Evolutionary conservation across 1,284 basidiomycete genomes (phyloP).

Genomic region (Moniliophthora roreri): DNA sequence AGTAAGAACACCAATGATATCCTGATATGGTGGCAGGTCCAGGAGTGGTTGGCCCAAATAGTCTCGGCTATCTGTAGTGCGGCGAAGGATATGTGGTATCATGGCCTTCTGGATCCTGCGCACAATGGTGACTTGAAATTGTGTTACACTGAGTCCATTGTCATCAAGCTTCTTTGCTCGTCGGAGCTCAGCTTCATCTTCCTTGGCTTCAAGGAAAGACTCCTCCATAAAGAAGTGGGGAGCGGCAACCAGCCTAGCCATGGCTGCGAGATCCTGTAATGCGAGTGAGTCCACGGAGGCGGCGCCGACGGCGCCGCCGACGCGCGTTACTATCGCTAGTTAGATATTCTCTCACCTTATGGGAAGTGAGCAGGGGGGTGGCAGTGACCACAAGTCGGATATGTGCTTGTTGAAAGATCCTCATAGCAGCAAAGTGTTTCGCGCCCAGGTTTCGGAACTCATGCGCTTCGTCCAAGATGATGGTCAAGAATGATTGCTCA

Average conservation of each 20-base stretch:
- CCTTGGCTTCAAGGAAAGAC: constrained; percentile 21
- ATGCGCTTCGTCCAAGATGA: constrained; percentile 30
- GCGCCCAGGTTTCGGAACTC: constrained; percentile 24
- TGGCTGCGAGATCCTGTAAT: constrained; percentile 26
- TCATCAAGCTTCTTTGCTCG: constrained; percentile 22
- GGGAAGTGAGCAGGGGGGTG: constrained; percentile 31
- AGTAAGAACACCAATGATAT: constrained; percentile 17
- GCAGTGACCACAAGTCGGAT: constrained; percentile 28
- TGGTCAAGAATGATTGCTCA: constrained; percentile 20
- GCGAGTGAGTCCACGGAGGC: no score
- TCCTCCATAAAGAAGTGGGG: constrained; percentile 24
- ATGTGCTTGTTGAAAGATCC: constrained; percentile 15
- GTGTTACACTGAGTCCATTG: constrained; percentile 1
- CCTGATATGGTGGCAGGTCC: constrained; percentile 20
- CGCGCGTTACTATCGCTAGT: neutral
- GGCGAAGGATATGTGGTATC: constrained; percentile 20
- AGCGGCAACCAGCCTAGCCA: constrained; percentile 27
- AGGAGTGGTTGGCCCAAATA: constrained; percentile 19
- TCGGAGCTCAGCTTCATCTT: constrained; percentile 18
- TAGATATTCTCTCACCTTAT: constrained; percentile 21
- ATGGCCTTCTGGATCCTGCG: constrained; percentile 22
- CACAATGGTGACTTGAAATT: constrained; percentile 10
- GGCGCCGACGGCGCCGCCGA: no score
- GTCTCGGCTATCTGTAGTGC: constrained; percentile 20
- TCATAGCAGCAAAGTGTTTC: constrained; percentile 22